Evolutionary conservation across 331 rosid species (phyloP), one percentile per base, ranked within the genome.

Genomic region (Ulmus americana): DNA sequence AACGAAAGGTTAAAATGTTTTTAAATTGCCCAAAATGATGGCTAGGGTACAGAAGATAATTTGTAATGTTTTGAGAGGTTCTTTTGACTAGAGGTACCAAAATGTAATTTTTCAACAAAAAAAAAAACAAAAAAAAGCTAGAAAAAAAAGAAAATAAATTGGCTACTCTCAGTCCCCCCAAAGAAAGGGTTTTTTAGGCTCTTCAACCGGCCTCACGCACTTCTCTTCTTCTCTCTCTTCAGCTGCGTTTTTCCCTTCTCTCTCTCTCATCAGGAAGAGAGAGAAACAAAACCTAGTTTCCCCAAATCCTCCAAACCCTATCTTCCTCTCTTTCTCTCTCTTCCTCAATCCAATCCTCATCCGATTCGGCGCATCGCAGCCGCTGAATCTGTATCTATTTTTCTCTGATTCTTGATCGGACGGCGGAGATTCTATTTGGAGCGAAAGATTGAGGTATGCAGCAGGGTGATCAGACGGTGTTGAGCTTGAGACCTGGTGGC

Each of bases 401-500:
- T 39, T 10, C 35, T 2, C 1, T 7, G 12, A 2, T 6, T 41
- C 7, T 11, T 39, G 53, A 60, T 54, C 63, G 50, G 52, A 67
- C 83, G 80, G 72, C 79, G 53, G 69, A 72, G 69, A 66, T 77
- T 73, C 62, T 40, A 67, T 53, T 52, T 54, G 61, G 61, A 68
- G 68, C 67, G 70, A 49, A 56, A 81, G 77, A 75, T 85, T 78
- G 84, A 89, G 97, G 86, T 85, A 92, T 94, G 99, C 99, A 94
- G 95, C 95, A 90, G 75, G 85, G 84, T 94, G 97, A 94, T 85
- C 96, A 84, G 70, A 79, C 95, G 78, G 90, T 84, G 75, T 74
- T 94, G 64, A 94, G 96, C 80, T 94, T 94, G 95, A 90, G 99
- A 84, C 99, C 99, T 84, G 99, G 97, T 68, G 99, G 99, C 76